These are phyloP conservation scores for Colletotrichum australisinense DNA, from an alignment of 2,329 filamentous ascomycete species.

Conservation along the genomic window DNA sequence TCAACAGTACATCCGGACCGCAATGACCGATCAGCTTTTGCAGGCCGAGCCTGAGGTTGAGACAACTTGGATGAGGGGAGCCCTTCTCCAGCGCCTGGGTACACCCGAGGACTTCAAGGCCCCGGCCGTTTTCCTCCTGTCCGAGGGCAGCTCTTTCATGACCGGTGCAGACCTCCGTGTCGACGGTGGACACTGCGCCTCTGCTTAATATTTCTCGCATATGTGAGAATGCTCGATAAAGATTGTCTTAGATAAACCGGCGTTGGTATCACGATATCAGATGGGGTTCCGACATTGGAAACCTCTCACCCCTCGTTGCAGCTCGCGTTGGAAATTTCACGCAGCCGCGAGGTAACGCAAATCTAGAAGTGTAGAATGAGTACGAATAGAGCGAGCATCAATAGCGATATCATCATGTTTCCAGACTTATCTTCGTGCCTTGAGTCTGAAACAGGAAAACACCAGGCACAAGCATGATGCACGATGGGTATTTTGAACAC, in stretches of 20 bases:
- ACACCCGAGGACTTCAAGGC: conserved; percentile 69
- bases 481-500: background rate
- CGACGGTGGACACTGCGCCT: conserved; percentile 66
- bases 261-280: background rate
- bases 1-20: conserved; percentile 56
- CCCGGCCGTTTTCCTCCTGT: conserved; percentile 66
- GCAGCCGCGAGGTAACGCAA: background rate
- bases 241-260: background rate
- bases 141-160: conserved; percentile 67
- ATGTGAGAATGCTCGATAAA: background rate
- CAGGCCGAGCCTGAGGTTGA: conserved; percentile 60
- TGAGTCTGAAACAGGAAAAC: background rate
- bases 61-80: conserved; percentile 64
- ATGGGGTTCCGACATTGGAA: background rate
- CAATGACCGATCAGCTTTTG: conserved; percentile 58
- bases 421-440: background rate
- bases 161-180: conserved; percentile 67
- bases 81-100: conserved; percentile 64
- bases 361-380: conserved; percentile 7
- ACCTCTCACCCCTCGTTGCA: background rate
- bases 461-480: background rate
- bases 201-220: conserved; percentile 39
- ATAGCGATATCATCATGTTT: background rate
- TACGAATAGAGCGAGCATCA: conserved; percentile 12
- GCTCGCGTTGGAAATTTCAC: no score